Conservation (phyloP, 2,329 filamentous ascomycete genomes). For the Aspergillus ibericus region DNA sequence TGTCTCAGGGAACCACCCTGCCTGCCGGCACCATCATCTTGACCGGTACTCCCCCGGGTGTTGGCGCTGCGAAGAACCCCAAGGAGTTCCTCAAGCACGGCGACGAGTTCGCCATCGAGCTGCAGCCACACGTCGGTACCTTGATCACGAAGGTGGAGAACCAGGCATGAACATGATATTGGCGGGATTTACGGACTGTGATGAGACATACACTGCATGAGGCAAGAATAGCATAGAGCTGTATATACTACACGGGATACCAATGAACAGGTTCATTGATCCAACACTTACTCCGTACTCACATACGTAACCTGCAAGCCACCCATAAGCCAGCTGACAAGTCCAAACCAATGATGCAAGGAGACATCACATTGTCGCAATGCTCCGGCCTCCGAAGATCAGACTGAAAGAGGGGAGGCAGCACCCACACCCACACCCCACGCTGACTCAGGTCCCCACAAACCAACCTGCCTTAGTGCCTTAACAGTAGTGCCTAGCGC, state of each 20-base stretch:
- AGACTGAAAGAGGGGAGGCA: neutral
- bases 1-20: constrained; percentile 45
- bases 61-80: constrained; percentile 41
- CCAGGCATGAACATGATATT: constrained; percentile 15
- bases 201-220: neutral
- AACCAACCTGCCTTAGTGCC: neutral
- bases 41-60: constrained; percentile 46
- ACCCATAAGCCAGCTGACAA: neutral
- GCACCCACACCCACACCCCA: neutral
- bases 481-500: too few relatives aligned
- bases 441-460: neutral
- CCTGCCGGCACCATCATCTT: constrained; percentile 45
- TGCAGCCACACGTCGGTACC: constrained; percentile 52
- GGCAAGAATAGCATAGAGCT: neutral
- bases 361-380: neutral
- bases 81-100: constrained; percentile 48
- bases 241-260: constrained; percentile 1
- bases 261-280: neutral
- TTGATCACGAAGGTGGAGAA: constrained; percentile 47
- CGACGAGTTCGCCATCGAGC: constrained; percentile 52
- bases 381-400: neutral
- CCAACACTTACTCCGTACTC: neutral
- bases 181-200: neutral
- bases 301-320: neutral
- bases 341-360: neutral